Conservation (phyloP, 1,139 yeast genomes). For the Yamadazyma kanchanaburiensis region DNA sequence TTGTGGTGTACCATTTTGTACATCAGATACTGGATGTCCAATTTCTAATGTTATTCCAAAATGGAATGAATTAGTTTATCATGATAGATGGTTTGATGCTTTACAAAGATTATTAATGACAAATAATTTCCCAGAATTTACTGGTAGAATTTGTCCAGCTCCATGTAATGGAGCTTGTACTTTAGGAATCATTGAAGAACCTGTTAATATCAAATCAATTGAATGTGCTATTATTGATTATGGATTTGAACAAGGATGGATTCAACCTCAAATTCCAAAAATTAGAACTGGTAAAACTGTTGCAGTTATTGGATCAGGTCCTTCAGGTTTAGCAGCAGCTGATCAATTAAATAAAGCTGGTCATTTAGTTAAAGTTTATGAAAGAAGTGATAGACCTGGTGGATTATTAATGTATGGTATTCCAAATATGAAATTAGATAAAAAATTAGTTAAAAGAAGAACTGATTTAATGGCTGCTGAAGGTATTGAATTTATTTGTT, state of each 20-base stretch:
- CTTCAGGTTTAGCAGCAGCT: conserved; percentile 94
- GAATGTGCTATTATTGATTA: conserved; percentile 96
- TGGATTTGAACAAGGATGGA: conserved; percentile 97
- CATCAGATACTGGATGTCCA: conserved; percentile 97
- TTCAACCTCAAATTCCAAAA: conserved; percentile 76
- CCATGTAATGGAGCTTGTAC: conserved; percentile 99
- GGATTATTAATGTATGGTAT: conserved; percentile 98
- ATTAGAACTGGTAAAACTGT: conserved; percentile 79
- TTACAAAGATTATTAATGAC: conserved; percentile 91
- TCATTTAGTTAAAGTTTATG: conserved; percentile 85
- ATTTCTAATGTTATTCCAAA: conserved; percentile 95
- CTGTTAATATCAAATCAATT: conserved; percentile 94
- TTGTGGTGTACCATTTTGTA: conserved; percentile 99
- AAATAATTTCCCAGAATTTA: conserved; percentile 97
- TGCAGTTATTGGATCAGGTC: conserved; percentile 94
- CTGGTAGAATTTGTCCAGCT: conserved; percentile 98
- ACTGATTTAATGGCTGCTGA: conserved; percentile 87
- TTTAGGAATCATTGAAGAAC: conserved; percentile 87
- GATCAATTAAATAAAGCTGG: conserved; percentile 97
- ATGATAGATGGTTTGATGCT: conserved; percentile 94
- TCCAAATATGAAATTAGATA: conserved; percentile 98
- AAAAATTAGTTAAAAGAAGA: conserved; percentile 89
- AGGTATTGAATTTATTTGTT: conserved; percentile 77
- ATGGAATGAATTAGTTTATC: conserved; percentile 95
- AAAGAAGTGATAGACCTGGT: conserved; percentile 93